phyloP scores from a whole-genome alignment of 2,329 filamentous ascomycete genomes.

The Colletotrichum sp. region DNA sequence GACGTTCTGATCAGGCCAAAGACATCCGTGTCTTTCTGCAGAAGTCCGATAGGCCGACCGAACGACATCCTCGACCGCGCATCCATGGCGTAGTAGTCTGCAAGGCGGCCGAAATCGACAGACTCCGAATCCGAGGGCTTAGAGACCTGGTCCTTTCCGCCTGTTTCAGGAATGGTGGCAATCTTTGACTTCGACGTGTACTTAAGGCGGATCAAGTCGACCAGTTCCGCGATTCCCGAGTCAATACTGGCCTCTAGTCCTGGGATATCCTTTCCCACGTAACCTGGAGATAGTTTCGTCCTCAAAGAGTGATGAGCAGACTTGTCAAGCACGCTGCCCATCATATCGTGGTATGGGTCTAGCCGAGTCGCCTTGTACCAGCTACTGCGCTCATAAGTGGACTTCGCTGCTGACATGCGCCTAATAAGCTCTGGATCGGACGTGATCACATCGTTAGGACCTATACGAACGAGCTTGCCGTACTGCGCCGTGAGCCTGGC shows the following conservation, averaged over 20 bases:
- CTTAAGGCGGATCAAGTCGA: conserved; percentile 3
- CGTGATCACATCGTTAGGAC: conserved; percentile 45
- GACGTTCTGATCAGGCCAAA: neutral
- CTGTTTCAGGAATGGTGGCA: neutral
- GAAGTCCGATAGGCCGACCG: neutral
- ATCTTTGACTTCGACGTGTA: neutral
- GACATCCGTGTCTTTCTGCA: neutral
- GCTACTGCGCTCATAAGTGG: conserved; percentile 37
- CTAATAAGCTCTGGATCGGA: conserved; percentile 42
- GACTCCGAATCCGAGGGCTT: neutral
- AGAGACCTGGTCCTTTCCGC: neutral
- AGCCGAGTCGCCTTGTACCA: conserved; percentile 57
- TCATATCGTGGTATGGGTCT: conserved; percentile 41
- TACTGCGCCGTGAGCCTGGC: neutral
- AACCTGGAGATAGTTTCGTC: conserved; percentile 17
- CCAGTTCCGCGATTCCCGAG: conserved; percentile 9
- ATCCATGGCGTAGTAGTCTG: conserved; percentile 18
- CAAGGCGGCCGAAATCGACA: conserved; percentile 22
- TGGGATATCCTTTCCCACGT: conserved; percentile 22
- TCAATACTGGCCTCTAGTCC: conserved; percentile 18
- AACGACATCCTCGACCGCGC: conserved; percentile 13
- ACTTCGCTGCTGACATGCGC: conserved; percentile 40
- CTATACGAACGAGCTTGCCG: conserved; percentile 40
- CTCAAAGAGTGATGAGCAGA: conserved; percentile 16
- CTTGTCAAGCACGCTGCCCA: conserved; percentile 24